Conservation (phyloP, 2,329 filamentous ascomycete species). For the Beauveria sp. region DNA sequence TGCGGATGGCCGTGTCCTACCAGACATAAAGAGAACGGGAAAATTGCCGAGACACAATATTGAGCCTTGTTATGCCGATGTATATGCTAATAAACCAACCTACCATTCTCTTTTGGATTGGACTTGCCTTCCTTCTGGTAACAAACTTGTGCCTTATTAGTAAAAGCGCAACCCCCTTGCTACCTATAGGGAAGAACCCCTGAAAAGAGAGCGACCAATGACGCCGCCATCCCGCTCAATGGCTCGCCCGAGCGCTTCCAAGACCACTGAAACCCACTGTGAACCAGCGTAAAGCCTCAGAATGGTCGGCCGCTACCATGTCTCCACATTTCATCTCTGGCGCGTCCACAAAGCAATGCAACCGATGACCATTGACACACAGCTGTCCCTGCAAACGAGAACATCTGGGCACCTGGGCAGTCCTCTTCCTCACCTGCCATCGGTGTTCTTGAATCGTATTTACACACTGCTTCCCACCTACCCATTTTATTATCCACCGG, state of each 20-base stretch:
- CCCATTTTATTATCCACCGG: slow-evolving; percentile 1
- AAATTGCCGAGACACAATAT: background rate
- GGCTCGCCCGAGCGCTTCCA: background rate
- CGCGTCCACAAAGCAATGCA: background rate
- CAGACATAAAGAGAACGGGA: background rate
- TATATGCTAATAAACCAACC: too few relatives aligned
- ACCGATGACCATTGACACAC: background rate
- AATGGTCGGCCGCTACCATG: background rate
- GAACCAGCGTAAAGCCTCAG: background rate
- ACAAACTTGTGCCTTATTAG: too few relatives aligned
- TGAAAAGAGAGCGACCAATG: background rate
- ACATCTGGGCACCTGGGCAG: background rate
- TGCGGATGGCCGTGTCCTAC: background rate
- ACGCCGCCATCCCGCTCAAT: background rate
- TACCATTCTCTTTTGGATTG: too few relatives aligned
- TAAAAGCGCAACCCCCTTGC: background rate
- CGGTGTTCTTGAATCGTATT: background rate
- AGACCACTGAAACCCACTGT: background rate
- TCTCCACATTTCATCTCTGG: slow-evolving; percentile 9
- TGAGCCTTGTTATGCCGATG: too few relatives aligned
- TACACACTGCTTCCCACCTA: background rate
- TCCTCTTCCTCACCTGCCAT: background rate
- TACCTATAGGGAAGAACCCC: background rate
- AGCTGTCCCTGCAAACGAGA: background rate
- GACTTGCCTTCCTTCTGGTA: background rate